Base-by-base conservation (phyloP, 352 stramenopile genomes). In the Phytophthora hybrid region DNA sequence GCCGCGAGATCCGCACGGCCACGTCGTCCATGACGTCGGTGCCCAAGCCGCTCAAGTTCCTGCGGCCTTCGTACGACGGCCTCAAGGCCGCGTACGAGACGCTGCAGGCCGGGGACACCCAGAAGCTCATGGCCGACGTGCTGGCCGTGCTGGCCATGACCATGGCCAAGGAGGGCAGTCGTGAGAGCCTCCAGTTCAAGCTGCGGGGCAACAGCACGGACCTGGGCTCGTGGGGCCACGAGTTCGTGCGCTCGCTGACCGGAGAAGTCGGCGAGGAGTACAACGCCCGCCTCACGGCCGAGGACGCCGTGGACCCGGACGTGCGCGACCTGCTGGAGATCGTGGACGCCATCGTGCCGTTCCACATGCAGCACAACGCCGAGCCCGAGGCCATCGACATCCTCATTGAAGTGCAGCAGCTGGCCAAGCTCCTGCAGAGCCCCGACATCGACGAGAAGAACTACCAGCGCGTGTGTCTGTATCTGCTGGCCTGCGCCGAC, bases 1-100 rank as follows among this genome's bases (percentile, higher is more conserved):
- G 98, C 18, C 97, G 90, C 41, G 97, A 99, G 85, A 98, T 99
- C 67, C 90, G 96, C 51, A 98, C 91, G 37, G 93, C 98, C 23
- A 99, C 98, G 64, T 98, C 94, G 14, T 99, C 95, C 51, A 99
- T 99, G 98, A 99, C 98, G 58, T 98, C 93, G 23, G 98, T 99
- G 34, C 98, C 98, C 10, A 99, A 99, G 89, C 98, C 98, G 37
- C 88, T 99, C 51, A 99, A 99, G 90, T 99, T 99, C 74, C 80
- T 99, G 61, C 87, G 95, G 0, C 97, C 98, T 8, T 97, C 98
- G 63, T 99, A 99, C 83, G 92, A 93, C 29, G 71, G 81, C 21
- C 83, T 99, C 14, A 99, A 99, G 84, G 78, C 76, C 1, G 81
- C 86, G 13, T 93, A 89, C 52, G 81, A 90, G 81, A 52, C 55